phyloP scores from a whole-genome alignment of 2,329 filamentous ascomycete species.

The Apiospora pterosperma region DNA sequence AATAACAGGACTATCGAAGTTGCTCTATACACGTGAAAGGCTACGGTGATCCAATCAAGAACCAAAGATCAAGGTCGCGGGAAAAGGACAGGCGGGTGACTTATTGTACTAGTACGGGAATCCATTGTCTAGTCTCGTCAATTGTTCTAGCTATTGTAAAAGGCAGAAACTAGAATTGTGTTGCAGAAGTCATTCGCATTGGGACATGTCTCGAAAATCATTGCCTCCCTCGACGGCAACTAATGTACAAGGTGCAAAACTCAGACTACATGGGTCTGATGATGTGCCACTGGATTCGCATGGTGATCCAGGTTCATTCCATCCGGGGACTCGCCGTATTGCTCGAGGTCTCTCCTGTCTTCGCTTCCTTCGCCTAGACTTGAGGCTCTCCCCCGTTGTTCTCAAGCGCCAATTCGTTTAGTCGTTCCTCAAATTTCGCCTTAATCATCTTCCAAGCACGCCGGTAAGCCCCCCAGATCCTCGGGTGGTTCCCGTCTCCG shows the following conservation, averaged over 20 bases:
- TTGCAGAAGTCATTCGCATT: not conserved
- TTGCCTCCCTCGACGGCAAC: not conserved
- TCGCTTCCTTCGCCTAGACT: not conserved
- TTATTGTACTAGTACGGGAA: not conserved
- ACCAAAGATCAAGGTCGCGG: not conserved
- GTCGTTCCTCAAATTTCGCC: not conserved
- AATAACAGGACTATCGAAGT: too few species aligned
- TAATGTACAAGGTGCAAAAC: not conserved
- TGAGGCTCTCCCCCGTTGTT: not conserved
- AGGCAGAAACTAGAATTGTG: not conserved
- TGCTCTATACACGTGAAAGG: too few species aligned
- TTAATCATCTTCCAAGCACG: not conserved
- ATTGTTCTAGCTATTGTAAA: not conserved
- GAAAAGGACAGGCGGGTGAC: too few species aligned
- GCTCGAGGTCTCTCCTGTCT: not conserved
- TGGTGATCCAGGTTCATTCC: not conserved
- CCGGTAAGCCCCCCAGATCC: not conserved
- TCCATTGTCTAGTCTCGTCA: not conserved
- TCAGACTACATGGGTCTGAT: not conserved
- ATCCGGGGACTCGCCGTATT: not conserved
- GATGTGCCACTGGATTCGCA: not conserved
- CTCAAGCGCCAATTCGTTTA: not conserved
- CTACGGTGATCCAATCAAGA: not conserved
- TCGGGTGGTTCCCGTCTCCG: fast-evolving
- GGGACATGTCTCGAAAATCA: not conserved